Base-by-base conservation (phyloP, 176 grass and related monocot species). In the Poa annua region DNA sequence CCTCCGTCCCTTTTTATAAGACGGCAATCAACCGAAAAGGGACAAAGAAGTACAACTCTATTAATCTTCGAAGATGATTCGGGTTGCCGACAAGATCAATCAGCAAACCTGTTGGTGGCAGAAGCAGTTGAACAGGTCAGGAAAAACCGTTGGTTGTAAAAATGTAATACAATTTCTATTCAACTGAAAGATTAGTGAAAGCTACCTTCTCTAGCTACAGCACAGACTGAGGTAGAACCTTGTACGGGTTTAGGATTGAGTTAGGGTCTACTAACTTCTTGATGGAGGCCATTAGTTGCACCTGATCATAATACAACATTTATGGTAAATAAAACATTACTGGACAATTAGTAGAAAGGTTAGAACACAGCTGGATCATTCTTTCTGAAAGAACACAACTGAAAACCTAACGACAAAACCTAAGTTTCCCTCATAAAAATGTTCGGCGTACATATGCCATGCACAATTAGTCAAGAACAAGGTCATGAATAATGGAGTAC, bases 181-280 rank as follows among this genome's bases (percentile, higher is more conserved):
- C 48, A 57, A 50, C n/a, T 3, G 0, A 11, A 81, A 12, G 47
- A 55, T 51, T 17, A 78, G 44, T 4, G 71, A 78, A 75, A 36
- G 0, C 25, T 84, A 89, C 81, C 91, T 79, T 66, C 35, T 77
- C 85, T 45, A 80, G 57, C 83, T 85, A 85, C 36, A 93, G 75
- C 35, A 76, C 39, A 59, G 92, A 91, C 75, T 81, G 91, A 59
- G 96, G 91, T 24, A 98, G 83, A 85, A 98, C 96, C 86, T 98
- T 98, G 80, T 98, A 98, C 4, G 92, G 96, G 51, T 98, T 98
- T 25, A 98, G 83, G 81, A 98, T 98, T 56, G 81, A 85, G 56
- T 85, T 98, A 45, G 96, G 93, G 78, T 98, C 93, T 66, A 98
- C 26, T 77, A 92, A 61, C 74, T 95, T 98, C 83, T 95, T 98